Base-by-base conservation (phyloP, 345 rosid species). In the Rubroshorea leprosula region DNA sequence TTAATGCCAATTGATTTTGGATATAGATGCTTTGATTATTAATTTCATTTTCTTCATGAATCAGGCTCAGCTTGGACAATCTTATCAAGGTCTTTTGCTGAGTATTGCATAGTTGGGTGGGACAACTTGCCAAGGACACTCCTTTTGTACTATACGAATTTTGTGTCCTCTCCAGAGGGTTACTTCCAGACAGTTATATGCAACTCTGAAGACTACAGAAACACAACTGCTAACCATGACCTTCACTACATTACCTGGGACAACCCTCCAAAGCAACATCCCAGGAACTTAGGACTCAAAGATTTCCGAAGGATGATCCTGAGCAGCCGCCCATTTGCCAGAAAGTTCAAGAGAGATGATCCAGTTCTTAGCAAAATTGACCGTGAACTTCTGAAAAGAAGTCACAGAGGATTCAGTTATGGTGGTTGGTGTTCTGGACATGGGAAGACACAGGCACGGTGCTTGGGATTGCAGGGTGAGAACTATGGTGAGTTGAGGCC, bases 11-110 rank as follows among this genome's bases (percentile, higher is more conserved):
- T n/a, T 51, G 35, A 5, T 14, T 49, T 13, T 21, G 15, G 23
- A 19, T 8, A 7, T 13, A 20, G 8, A 3, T 0, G 4, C 14
- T 9, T 24, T 3, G 4, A 6, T 51, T 5, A 23, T 15, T 19
- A n/a, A 23, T 11, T 23, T n/a, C 19, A 23, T 23, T 23, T 53
- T 19, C 6, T 12, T 54, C 4, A 10, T 18, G 23, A 18, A 47
- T 39, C 78, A 89, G 98, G 98, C 43, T 92, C 98, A 49, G 98
- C 98, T 25, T 92, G 98, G 96, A 86, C 84, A 43, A 60, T 92
- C 24, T 59, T 92, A n/a, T 92, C 98, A 55, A 85, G 96, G 69
- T 79, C 91, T 1, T 92, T 92, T 38, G 77, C 94, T 0, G 98
- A 92, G 65, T 84, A 89, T 63, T 61, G 78, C 75, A 76, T 86